Conservation (phyloP, 805 yeast species). For the Wickerhamiella brachini region DNA sequence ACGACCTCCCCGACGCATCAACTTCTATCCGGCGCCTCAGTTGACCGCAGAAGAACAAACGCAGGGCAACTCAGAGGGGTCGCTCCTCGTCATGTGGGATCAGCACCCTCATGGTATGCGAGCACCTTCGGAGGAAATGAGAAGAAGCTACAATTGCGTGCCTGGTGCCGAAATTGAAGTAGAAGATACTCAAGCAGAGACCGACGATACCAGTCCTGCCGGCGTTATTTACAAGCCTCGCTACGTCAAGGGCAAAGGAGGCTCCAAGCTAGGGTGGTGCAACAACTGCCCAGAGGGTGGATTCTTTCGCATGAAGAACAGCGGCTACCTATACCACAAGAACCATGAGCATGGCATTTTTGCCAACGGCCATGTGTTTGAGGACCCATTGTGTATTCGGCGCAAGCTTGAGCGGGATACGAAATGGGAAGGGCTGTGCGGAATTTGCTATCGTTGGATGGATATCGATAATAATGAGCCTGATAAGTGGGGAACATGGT, state of each 20-base stretch:
- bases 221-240: conserved; percentile 10
- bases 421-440: conserved; percentile 18
- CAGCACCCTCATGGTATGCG: conserved; percentile 6
- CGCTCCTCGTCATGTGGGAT: conserved; percentile 2
- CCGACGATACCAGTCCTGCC: conserved; percentile 1
- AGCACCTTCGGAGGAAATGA: background rate
- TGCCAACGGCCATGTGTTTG: conserved; percentile 16
- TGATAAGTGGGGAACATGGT: conserved; percentile 19
- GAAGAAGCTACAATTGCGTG: conserved; percentile 3
- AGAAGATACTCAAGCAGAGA: background rate
- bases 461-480: conserved; percentile 15
- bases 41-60: background rate
- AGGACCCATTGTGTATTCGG: conserved; percentile 16
- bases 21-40: conserved; percentile 12
- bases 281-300: conserved; percentile 14
- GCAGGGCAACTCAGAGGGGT: background rate
- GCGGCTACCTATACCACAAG: conserved; percentile 17
- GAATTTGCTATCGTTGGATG: conserved; percentile 18
- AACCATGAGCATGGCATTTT: conserved; percentile 19
- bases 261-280: conserved; percentile 16
- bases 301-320: conserved; percentile 13
- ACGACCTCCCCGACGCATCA: conserved; percentile 17
- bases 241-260: conserved; percentile 12
- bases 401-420: conserved; percentile 13
- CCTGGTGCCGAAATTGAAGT: background rate